Percentiles rank a stretch among this genome's conserved stretches.
These are phyloP conservation scores for Trypanosoma boissoni DNA, from an alignment of 208 protist species.

Conservation along the genomic window DNA sequence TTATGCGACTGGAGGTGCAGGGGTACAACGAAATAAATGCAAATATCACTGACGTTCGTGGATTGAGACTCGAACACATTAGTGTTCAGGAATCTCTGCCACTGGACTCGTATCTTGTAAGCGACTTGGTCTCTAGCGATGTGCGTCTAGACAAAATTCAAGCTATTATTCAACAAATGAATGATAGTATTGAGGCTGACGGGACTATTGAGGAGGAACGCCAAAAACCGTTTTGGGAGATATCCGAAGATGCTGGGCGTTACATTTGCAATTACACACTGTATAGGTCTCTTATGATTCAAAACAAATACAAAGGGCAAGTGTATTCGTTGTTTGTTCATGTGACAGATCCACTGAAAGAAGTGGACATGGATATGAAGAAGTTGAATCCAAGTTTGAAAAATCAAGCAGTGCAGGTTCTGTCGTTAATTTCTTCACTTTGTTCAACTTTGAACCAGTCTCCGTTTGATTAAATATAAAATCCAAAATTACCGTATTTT, in stretches of 20 bases:
- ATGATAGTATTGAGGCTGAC: constrained; percentile 15
- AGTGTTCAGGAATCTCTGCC: constrained; percentile 38
- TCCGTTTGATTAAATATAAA: neutral
- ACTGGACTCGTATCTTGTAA: constrained; percentile 30
- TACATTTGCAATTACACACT: constrained; percentile 77
- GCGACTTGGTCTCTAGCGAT: constrained; percentile 31
- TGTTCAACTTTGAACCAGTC: constrained; percentile 13
- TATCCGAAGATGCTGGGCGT: constrained; percentile 57
- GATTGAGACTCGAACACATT: constrained; percentile 41
- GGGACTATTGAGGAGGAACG: constrained; percentile 14
- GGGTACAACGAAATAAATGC: constrained; percentile 68
- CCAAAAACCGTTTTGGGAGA: constrained; percentile 33
- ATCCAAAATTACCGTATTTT: neutral
- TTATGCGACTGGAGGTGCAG: constrained; percentile 52
- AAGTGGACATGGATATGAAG: neutral
- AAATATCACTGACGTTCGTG: constrained; percentile 36
- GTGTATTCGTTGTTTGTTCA: constrained; percentile 58
- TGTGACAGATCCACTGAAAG: constrained; percentile 33
- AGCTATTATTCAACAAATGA: constrained; percentile 30
- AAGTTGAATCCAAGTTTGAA: constrained; percentile 14
- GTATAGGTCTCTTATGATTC: constrained; percentile 46
- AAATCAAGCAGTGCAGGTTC: constrained; percentile 15
- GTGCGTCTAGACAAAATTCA: neutral
- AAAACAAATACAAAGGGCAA: constrained; percentile 33
- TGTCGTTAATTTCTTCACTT: constrained; percentile 13